phyloP scores from a whole-genome alignment of 371 early-diverging fungal genomes.

The Blakeslea trispora region DNA sequence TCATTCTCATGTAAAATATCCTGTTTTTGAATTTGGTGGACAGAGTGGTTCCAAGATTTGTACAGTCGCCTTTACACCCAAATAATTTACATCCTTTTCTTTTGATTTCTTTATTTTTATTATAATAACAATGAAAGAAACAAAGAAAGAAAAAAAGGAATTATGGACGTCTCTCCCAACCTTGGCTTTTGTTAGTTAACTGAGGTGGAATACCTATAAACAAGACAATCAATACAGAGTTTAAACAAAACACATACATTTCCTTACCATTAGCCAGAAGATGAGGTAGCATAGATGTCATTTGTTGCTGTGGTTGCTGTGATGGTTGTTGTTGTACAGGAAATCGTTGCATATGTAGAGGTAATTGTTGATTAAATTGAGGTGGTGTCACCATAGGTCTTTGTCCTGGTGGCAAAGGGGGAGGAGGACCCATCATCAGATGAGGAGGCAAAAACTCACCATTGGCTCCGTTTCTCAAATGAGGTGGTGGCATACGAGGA shows the following conservation, averaged over 20 bases:
- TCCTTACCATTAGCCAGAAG: slow-evolving; percentile 39
- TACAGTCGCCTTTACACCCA: slow-evolving; percentile 73
- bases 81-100: slow-evolving; percentile 9
- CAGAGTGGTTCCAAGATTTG: slow-evolving; percentile 82
- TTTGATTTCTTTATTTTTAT: not conserved
- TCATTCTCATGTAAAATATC: slow-evolving; percentile 74
- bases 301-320: slow-evolving; percentile 7
- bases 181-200: slow-evolving; percentile 39
- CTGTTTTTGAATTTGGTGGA: slow-evolving; percentile 88
- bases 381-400: slow-evolving; percentile 36
- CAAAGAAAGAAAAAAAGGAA: not conserved
- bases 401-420: slow-evolving; percentile 24
- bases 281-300: slow-evolving; percentile 36
- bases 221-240: too few relatives aligned
- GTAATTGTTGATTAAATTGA: slow-evolving; percentile 11
- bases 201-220: slow-evolving; percentile 45
- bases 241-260: not conserved
- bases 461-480: slow-evolving; percentile 4
- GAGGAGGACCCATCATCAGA: slow-evolving; percentile 21
- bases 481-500: slow-evolving; percentile 19
- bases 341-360: slow-evolving; percentile 25
- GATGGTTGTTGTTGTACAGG: slow-evolving; percentile 28
- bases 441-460: slow-evolving; percentile 34
- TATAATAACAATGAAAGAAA: not conserved
- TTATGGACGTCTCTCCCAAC: slow-evolving; percentile 41